Evolutionary conservation across 108 stramenopile genomes (phyloP).

Genomic region (Fragilariopsis cylindrus): DNA sequence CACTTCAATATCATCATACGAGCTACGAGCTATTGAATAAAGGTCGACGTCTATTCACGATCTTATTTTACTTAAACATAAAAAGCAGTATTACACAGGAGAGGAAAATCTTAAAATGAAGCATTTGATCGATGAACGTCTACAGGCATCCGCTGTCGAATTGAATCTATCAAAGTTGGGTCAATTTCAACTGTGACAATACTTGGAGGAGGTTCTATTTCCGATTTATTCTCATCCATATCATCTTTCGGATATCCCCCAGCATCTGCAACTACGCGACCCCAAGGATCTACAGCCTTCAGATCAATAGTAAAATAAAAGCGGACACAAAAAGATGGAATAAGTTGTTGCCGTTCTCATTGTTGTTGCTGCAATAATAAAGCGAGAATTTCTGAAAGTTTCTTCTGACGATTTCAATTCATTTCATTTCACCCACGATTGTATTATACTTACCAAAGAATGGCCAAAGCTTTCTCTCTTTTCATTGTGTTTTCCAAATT

Average conservation of each 20-base stretch:
- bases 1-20: too few relatives aligned
- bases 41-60: too few relatives aligned
- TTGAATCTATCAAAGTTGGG: constrained; percentile 42
- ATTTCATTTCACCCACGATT: not conserved
- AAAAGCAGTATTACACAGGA: too few relatives aligned
- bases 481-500: constrained; percentile 84
- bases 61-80: too few relatives aligned
- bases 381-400: not conserved
- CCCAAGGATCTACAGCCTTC: constrained; percentile 78
- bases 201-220: constrained; percentile 41
- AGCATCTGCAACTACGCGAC: constrained; percentile 42
- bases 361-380: constrained; percentile 2
- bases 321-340: not conserved
- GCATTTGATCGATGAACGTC: constrained; percentile 61
- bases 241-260: constrained; percentile 26
- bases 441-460: constrained; percentile 33
- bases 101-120: too few relatives aligned
- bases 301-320: not conserved
- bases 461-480: constrained; percentile 89
- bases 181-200: constrained; percentile 72
- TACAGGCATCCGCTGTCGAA: constrained; percentile 84
- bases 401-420: not conserved
- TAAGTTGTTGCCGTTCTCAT: constrained; percentile 6
- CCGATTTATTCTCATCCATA: not conserved
- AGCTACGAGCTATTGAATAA: too few relatives aligned